Conservation (phyloP, 805 yeast species). For the Schwanniomyces polymorphus region DNA sequence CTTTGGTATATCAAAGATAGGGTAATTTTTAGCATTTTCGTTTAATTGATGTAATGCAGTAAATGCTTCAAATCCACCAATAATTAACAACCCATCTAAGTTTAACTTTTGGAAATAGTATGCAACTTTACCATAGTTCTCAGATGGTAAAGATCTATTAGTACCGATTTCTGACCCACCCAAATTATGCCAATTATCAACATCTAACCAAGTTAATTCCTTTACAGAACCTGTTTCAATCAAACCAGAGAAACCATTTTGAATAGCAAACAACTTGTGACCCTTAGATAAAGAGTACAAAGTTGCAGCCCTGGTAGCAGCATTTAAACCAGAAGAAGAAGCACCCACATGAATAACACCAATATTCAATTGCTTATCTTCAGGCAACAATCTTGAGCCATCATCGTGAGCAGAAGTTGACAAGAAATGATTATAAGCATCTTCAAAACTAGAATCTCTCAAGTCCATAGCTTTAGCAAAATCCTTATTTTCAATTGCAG, state of each 20-base stretch:
- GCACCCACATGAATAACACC: conserved; percentile 81
- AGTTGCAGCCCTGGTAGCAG: conserved; percentile 75
- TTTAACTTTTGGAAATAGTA: conserved; percentile 67
- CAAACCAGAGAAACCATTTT: conserved; percentile 74
- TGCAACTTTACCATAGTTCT: conserved; percentile 70
- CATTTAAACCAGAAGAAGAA: conserved; percentile 75
- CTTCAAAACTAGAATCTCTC: conserved; percentile 70
- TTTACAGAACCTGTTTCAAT: conserved; percentile 61
- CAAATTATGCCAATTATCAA: conserved; percentile 68
- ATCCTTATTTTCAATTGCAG: conserved; percentile 62
- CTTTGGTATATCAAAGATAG: conserved; percentile 76
- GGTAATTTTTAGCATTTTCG: conserved; percentile 58
- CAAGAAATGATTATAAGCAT: conserved; percentile 60
- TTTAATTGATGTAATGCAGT: conserved; percentile 68
- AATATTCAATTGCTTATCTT: conserved; percentile 54
- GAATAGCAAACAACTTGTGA: conserved; percentile 68
- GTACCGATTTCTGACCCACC: conserved; percentile 88
- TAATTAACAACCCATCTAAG: conserved; percentile 68
- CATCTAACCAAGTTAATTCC: conserved; percentile 63
- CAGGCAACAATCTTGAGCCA: conserved; percentile 42
- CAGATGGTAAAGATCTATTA: conserved; percentile 67
- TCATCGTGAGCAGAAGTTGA: conserved; percentile 48
- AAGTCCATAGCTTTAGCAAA: conserved; percentile 69
- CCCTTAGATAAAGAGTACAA: conserved; percentile 75
- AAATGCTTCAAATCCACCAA: conserved; percentile 84